Conservation (phyloP, 2,329 filamentous ascomycete genomes). For the Calonectria multiphialidica region DNA sequence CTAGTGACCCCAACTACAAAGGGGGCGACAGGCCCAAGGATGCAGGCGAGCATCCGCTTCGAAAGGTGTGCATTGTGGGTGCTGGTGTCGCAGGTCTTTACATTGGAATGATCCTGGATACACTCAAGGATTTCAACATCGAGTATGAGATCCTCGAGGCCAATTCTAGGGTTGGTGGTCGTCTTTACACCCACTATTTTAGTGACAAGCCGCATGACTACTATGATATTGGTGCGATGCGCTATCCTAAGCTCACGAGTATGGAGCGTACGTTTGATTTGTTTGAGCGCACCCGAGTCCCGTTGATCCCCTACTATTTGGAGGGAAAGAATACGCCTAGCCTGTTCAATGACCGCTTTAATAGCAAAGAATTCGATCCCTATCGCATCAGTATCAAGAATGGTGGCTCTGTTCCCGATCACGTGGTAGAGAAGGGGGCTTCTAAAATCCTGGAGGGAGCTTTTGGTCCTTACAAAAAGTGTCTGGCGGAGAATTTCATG, state of each 20-base stretch:
- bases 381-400: background rate
- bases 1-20: too few species aligned
- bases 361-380: background rate
- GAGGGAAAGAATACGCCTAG: background rate
- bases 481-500: background rate
- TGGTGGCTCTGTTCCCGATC: background rate
- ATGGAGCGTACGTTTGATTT: background rate
- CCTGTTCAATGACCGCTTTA: background rate
- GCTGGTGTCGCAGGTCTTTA: conserved; percentile 28
- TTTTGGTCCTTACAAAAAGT: background rate
- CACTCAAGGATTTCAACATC: conserved; percentile 23
- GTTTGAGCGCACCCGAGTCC: conserved; percentile 19
- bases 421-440: background rate
- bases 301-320: conserved; percentile 29
- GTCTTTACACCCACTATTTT: conserved; percentile 31
- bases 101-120: background rate
- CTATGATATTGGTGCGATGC: too few species aligned
- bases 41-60: too few species aligned
- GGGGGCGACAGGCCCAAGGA: too few species aligned
- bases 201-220: conserved; percentile 15
- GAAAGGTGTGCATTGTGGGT: too few species aligned
- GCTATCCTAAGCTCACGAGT: too few species aligned
- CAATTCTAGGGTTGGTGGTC: conserved; percentile 17
- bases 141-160: conserved; percentile 30
- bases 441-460: background rate